Evolutionary conservation across 441 rosid species (phyloP).

Genomic region (Gossypium davidsonii): DNA sequence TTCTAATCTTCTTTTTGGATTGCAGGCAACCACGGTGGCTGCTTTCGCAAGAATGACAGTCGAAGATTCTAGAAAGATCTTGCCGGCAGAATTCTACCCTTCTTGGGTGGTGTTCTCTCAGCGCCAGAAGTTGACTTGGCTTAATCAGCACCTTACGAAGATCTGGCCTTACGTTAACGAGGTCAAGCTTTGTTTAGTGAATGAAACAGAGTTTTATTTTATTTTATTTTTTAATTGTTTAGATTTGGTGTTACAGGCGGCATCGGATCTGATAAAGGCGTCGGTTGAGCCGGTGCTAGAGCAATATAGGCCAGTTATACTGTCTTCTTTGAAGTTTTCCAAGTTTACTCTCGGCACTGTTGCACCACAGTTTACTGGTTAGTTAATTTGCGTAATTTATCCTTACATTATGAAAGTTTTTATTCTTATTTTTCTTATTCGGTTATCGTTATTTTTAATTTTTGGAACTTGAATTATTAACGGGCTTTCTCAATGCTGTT

Average conservation of each 20-base stretch:
- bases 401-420: neutral
- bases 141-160: constrained; percentile 77
- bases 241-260: constrained; percentile 51
- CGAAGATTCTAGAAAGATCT: constrained; percentile 79
- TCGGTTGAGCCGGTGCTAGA: constrained; percentile 89
- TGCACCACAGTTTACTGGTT: constrained; percentile 95
- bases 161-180: constrained; percentile 92
- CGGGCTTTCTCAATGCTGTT: neutral
- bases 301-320: constrained; percentile 68
- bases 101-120: constrained; percentile 69
- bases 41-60: constrained; percentile 93
- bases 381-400: constrained; percentile 14
- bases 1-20: neutral
- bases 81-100: constrained; percentile 76
- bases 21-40: constrained; percentile 73
- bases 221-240: neutral
- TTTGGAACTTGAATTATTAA: neutral
- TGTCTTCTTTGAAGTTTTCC: constrained; percentile 79
- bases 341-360: constrained; percentile 95
- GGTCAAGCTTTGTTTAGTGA: constrained; percentile 29
- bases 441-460: neutral
- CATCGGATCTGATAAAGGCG: constrained; percentile 78
- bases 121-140: constrained; percentile 93
- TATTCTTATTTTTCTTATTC: neutral
- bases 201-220: neutral